These are phyloP conservation scores for Tolypocladium nubicola DNA, from an alignment of 2,329 filamentous ascomycete genomes.

Conservation along the genomic window DNA sequence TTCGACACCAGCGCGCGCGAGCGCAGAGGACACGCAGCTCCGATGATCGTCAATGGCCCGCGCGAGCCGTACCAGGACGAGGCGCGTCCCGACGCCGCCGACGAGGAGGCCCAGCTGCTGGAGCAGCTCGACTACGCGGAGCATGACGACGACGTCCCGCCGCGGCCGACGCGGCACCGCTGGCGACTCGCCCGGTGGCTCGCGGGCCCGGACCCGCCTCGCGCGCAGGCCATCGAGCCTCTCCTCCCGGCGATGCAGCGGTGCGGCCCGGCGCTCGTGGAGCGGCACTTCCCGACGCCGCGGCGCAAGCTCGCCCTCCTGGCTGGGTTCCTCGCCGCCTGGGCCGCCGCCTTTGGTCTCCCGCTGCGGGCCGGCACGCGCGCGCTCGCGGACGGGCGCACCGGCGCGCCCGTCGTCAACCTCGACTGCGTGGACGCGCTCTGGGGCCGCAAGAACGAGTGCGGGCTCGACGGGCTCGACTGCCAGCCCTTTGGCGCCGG, in stretches of 20 bases:
- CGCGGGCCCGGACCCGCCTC: not conserved
- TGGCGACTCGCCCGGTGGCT: not conserved
- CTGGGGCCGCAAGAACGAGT: conserved; percentile 61
- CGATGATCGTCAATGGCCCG: not conserved
- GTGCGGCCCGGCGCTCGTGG: not conserved
- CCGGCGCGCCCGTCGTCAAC: conserved; percentile 51
- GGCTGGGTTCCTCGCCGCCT: conserved; percentile 49
- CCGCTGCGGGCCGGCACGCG: conserved; percentile 54
- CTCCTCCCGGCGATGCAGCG: not conserved
- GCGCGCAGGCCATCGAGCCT: not conserved
- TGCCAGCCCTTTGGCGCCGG: conserved; percentile 57
- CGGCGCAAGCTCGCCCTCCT: conserved; percentile 27
- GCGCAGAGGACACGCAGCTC: too few relatives aligned
- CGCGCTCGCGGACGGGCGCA: conserved; percentile 51
- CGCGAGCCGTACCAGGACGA: not conserved
- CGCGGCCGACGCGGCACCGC: not conserved
- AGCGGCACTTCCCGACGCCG: not conserved
- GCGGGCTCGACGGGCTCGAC: conserved; percentile 64
- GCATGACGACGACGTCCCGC: not conserved
- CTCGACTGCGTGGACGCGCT: conserved; percentile 58
- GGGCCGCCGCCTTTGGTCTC: conserved; percentile 59
- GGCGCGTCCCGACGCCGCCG: not conserved
- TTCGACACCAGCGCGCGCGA: not conserved
- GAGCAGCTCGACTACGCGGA: not conserved
- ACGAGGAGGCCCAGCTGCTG: not conserved